Evolutionary conservation across 352 stramenopile genomes (phyloP).

Genomic region (Globisporangium takayamanum): DNA sequence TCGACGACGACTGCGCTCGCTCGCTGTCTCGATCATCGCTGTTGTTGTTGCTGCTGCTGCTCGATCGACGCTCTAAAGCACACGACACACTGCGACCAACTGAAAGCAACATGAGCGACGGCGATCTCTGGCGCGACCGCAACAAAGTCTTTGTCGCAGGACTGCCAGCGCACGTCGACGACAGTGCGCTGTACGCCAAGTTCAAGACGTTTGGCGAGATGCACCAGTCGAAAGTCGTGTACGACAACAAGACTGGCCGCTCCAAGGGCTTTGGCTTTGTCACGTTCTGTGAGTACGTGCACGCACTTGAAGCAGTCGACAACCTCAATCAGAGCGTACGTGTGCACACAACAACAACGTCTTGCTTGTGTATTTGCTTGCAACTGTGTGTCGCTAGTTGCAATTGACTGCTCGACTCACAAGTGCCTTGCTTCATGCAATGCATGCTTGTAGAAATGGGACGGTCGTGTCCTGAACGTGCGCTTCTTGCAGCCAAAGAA

Average conservation of each 20-base stretch:
- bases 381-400: background rate
- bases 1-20: too few relatives aligned
- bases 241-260: slow-evolving; percentile 54
- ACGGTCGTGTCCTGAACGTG: slow-evolving; percentile 74
- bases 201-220: slow-evolving; percentile 76
- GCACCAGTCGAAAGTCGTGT: slow-evolving; percentile 84
- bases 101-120: slow-evolving; percentile 37
- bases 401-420: background rate
- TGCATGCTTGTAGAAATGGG: slow-evolving; percentile 53
- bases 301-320: slow-evolving; percentile 72
- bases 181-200: slow-evolving; percentile 63
- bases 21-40: background rate
- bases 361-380: background rate
- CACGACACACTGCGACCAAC: background rate
- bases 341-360: slow-evolving; percentile 8
- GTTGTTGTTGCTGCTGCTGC: background rate
- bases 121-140: slow-evolving; percentile 77
- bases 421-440: background rate
- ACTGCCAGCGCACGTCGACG: slow-evolving; percentile 51
- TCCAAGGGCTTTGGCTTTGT: slow-evolving; percentile 81
- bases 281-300: slow-evolving; percentile 73
- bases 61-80: background rate
- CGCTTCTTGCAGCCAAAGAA: slow-evolving; percentile 76
- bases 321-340: slow-evolving; percentile 57
- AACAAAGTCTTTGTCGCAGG: slow-evolving; percentile 86